A percentile compares a stretch with the other conserved stretches of the same genome.
phyloP scores from a whole-genome alignment of 2,329 filamentous ascomycete species.

The Trichophyton simii region DNA sequence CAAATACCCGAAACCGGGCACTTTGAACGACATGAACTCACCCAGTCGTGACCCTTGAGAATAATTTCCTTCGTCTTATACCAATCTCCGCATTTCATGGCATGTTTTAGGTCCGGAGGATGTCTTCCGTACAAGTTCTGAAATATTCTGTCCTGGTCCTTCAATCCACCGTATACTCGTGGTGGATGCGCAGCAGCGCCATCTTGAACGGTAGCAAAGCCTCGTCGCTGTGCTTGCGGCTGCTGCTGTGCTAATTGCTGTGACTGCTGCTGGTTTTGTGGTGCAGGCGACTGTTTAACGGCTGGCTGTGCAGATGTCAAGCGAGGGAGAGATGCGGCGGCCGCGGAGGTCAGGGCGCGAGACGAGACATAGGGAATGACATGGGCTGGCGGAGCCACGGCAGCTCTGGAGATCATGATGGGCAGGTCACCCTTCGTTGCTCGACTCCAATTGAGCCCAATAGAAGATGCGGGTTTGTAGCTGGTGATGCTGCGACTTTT shows the following conservation, averaged over 20 bases:
- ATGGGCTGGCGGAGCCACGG: conserved; percentile 32
- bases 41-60: conserved; percentile 92
- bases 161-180: conserved; percentile 68
- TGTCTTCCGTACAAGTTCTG: conserved; percentile 95
- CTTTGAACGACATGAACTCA: conserved; percentile 21
- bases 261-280: conserved; percentile 16
- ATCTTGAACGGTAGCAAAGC: conserved; percentile 72
- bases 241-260: conserved; percentile 20
- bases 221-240: conserved; percentile 42
- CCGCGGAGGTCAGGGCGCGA: conserved; percentile 27
- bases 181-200: conserved; percentile 47
- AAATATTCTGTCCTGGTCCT: conserved; percentile 97
- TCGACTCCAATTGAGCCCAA: conserved; percentile 4
- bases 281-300: conserved; percentile 14
- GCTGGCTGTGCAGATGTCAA: conserved; percentile 10
- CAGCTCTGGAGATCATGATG: conserved; percentile 35
- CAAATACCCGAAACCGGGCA: conserved; percentile 6
- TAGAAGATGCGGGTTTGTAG: not conserved
- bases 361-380: conserved; percentile 30
- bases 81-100: conserved; percentile 98
- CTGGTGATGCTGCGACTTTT: not conserved
- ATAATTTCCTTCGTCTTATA: conserved; percentile 99
- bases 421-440: conserved; percentile 1
- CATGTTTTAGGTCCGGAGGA: conserved; percentile 79
- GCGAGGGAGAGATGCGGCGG: conserved; percentile 22